Evolutionary conservation across 73 alveolate genomes (phyloP).

Genomic region (Stentor roeselii): DNA sequence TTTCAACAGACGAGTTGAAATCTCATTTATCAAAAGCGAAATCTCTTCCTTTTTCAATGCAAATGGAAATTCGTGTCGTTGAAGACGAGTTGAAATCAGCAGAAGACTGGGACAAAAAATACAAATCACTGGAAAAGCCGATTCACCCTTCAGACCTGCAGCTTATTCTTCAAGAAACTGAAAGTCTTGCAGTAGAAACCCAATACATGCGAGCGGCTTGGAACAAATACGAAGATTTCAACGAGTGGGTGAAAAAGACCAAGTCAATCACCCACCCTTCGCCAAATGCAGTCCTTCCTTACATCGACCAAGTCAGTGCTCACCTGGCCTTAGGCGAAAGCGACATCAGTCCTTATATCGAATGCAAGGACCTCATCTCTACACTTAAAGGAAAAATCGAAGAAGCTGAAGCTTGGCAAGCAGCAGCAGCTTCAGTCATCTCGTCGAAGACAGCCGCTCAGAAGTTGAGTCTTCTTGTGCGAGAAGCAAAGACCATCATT

Average conservation of each 20-base stretch:
- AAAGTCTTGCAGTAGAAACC: neutral
- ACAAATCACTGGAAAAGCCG: constrained; percentile 4
- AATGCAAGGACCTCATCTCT: neutral
- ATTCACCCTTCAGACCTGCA: neutral
- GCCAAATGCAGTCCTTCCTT: neutral
- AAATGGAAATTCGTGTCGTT: neutral
- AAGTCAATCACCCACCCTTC: neutral
- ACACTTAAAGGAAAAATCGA: neutral
- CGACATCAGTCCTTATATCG: neutral
- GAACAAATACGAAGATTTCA: neutral
- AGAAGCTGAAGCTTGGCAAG: constrained; percentile 17
- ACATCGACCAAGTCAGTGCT: neutral
- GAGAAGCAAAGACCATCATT: constrained; percentile 13
- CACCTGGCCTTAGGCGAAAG: neutral
- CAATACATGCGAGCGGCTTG: neutral
- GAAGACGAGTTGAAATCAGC: constrained; percentile 13
- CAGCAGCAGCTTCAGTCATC: neutral
- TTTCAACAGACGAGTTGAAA: neutral
- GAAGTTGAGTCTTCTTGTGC: neutral
- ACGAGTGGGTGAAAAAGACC: constrained; percentile 1
- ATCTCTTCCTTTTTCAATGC: neutral
- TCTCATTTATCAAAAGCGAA: neutral
- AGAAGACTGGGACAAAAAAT: constrained; percentile 12
- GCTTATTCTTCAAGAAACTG: neutral
- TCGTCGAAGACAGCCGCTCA: neutral